Conservation (phyloP, 2,329 filamentous ascomycete species). For the Rhytidhysteron rufulum region DNA sequence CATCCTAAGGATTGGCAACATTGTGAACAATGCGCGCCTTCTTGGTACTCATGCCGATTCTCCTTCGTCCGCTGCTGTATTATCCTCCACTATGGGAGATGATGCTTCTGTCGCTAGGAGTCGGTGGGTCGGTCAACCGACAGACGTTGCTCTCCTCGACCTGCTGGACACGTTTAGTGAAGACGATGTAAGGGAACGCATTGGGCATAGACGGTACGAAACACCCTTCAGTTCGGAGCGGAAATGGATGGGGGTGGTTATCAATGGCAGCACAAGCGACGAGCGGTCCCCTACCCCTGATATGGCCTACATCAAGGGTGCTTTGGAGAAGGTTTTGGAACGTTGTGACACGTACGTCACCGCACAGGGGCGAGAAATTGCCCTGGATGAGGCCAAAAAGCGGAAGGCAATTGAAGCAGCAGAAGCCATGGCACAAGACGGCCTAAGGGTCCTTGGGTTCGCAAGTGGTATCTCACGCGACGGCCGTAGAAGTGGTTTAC, state of each 20-base stretch:
- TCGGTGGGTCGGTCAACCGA: conserved; percentile 94
- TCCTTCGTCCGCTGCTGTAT: conserved; percentile 68
- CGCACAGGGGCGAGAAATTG: conserved; percentile 78
- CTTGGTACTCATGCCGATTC: conserved; percentile 68
- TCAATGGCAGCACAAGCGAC: conserved; percentile 51
- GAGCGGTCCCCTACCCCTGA: conserved; percentile 60
- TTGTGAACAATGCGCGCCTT: conserved; percentile 89
- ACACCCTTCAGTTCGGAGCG: conserved; percentile 95
- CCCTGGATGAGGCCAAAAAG: conserved; percentile 72
- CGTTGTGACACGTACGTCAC: conserved; percentile 90
- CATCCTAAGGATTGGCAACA: conserved; percentile 87
- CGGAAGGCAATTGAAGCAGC: conserved; percentile 75
- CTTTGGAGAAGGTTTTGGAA: conserved; percentile 79
- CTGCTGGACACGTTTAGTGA: conserved; percentile 86
- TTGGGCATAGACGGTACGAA: conserved; percentile 78
- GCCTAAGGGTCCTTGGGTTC: conserved; percentile 86
- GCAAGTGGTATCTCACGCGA: conserved; percentile 68
- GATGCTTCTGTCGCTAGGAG: conserved; percentile 66
- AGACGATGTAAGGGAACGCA: conserved; percentile 81
- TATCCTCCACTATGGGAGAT: conserved; percentile 76
- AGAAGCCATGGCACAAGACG: conserved; percentile 81
- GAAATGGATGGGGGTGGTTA: conserved; percentile 98
- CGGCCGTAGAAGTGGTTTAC: conserved; percentile 11
- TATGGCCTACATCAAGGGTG: conserved; percentile 92
- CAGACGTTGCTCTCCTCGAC: conserved; percentile 95